Conservation (phyloP, 2,329 filamentous ascomycete genomes). For the Monascus ruber region DNA sequence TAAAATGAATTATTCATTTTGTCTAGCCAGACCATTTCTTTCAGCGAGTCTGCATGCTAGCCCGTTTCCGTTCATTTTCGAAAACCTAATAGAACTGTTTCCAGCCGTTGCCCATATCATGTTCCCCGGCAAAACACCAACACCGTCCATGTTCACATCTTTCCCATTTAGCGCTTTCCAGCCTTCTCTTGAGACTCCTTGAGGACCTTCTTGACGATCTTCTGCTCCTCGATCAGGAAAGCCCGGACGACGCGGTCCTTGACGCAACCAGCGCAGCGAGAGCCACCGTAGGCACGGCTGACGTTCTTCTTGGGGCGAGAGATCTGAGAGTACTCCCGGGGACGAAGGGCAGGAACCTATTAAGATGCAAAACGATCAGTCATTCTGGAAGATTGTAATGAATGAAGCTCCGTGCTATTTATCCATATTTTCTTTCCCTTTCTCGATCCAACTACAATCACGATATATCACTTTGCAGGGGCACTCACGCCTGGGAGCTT, state of each 20-base stretch:
- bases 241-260: slow-evolving; percentile 95
- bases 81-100: slow-evolving; percentile 21
- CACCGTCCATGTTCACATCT: slow-evolving; percentile 21
- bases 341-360: slow-evolving; percentile 88
- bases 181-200: slow-evolving; percentile 82
- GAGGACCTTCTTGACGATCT: slow-evolving; percentile 99
- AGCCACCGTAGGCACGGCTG: slow-evolving; percentile 95
- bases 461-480: slow-evolving; percentile 7
- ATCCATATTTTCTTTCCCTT: background rate
- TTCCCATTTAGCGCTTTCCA: slow-evolving; percentile 32
- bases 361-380: background rate
- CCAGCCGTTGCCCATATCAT: slow-evolving; percentile 24
- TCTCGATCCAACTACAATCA: background rate
- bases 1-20: background rate
- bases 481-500: slow-evolving; percentile 94
- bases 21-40: background rate
- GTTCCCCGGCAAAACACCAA: slow-evolving; percentile 23
- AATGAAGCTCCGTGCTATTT: background rate
- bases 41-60: slow-evolving; percentile 15
- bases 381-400: background rate
- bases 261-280: slow-evolving; percentile 96
- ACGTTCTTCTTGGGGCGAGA: slow-evolving; percentile 99
- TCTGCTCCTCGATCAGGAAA: slow-evolving; percentile 99
- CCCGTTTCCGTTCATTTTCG: slow-evolving; percentile 22
- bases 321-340: slow-evolving; percentile 93